Evolutionary conservation across 768 basidiomycete species (phyloP).

Genomic region (Hygrocybe punicea): DNA sequence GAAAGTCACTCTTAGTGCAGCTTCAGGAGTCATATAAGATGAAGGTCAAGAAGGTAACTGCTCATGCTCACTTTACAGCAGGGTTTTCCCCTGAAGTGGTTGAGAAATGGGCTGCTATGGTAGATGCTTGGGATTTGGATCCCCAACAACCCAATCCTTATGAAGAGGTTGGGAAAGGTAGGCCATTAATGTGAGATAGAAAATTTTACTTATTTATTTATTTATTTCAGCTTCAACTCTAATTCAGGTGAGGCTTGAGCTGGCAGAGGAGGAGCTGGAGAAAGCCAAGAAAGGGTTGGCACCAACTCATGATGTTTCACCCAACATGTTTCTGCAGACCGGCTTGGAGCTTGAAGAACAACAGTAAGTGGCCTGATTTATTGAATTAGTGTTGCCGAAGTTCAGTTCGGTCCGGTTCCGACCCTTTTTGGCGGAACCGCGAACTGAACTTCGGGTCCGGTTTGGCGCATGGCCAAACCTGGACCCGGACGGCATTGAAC

Average conservation of each 20-base stretch:
- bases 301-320: background rate
- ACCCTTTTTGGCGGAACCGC: too few species aligned
- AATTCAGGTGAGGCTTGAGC: background rate
- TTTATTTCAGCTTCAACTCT: background rate
- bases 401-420: too few species aligned
- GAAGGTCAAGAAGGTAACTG: background rate
- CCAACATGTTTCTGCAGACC: conserved; percentile 1
- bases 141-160: conserved; percentile 4
- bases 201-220: background rate
- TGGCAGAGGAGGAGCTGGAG: background rate
- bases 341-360: conserved; percentile 12
- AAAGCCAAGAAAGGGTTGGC: background rate
- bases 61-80: background rate
- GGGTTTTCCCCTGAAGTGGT: background rate
- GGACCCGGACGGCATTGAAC: too few species aligned
- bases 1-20: background rate
- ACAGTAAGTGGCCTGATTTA: conserved; percentile 8
- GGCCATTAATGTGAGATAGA: background rate
- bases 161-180: background rate
- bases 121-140: conserved; percentile 2
- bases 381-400: too few species aligned
- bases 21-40: background rate
- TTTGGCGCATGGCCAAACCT: too few species aligned
- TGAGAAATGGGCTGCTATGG: conserved; percentile 5
- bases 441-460: too few species aligned